Conservation (phyloP, 441 rosid genomes). For the Aleurites moluccanus region DNA sequence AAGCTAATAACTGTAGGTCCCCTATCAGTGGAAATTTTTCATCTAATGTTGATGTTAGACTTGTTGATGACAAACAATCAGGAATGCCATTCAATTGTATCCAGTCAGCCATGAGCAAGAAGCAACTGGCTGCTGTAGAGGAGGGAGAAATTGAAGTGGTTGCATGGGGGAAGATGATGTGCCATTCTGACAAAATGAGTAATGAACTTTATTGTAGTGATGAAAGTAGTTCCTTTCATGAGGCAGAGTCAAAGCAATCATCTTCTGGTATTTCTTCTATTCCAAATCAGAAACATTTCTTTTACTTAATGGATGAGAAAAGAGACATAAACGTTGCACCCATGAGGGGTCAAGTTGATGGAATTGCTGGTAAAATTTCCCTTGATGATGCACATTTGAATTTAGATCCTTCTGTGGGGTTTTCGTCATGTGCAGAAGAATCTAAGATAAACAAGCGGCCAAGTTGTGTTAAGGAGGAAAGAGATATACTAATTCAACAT, state of each 20-base stretch:
- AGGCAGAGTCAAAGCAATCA: slow-evolving; percentile 34
- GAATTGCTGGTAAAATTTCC: slow-evolving; percentile 28
- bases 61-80: slow-evolving; percentile 27
- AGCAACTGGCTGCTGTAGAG: slow-evolving; percentile 27
- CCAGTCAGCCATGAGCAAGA: slow-evolving; percentile 26
- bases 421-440: slow-evolving; percentile 33
- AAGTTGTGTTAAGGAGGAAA: slow-evolving; percentile 36
- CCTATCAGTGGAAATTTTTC: slow-evolving; percentile 32
- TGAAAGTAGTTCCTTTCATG: slow-evolving; percentile 30
- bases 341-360: slow-evolving; percentile 28
- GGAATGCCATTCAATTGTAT: slow-evolving; percentile 31
- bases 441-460: slow-evolving; percentile 34
- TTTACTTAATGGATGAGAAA: slow-evolving; percentile 31
- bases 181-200: slow-evolving; percentile 33
- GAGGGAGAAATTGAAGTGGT: slow-evolving; percentile 36
- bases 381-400: slow-evolving; percentile 25
- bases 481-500: slow-evolving; percentile 36
- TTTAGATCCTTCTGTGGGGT: slow-evolving; percentile 34
- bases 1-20: slow-evolving; percentile 30
- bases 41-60: slow-evolving; percentile 30
- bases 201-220: slow-evolving; percentile 25
- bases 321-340: slow-evolving; percentile 30
- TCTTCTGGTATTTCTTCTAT: slow-evolving; percentile 32
- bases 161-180: slow-evolving; percentile 30
- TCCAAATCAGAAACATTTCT: slow-evolving; percentile 22